These are phyloP conservation scores for Vitis vinifera DNA, from an alignment of 164 flowering plant species.

Conservation along the genomic window DNA sequence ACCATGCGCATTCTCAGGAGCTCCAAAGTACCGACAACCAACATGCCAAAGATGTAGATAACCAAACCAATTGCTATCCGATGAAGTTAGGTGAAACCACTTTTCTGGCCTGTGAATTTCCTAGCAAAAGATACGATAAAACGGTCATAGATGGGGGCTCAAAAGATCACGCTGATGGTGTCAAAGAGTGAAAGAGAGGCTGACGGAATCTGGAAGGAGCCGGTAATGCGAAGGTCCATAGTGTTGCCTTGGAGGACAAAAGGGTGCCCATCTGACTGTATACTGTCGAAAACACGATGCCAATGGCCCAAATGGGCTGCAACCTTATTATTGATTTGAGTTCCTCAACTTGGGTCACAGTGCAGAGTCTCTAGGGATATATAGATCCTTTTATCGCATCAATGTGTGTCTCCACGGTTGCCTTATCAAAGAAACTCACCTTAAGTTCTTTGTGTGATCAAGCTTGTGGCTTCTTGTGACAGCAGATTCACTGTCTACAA, in stretches of 20 bases:
- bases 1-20: slow-evolving; percentile 26
- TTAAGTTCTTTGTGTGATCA: slow-evolving; percentile 29
- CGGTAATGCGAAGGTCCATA: slow-evolving; percentile 44
- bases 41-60: slow-evolving; percentile 40
- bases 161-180: slow-evolving; percentile 46
- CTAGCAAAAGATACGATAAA: slow-evolving; percentile 33
- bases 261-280: slow-evolving; percentile 48
- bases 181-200: slow-evolving; percentile 53
- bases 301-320: slow-evolving; percentile 47
- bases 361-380: slow-evolving; percentile 46
- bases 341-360: slow-evolving; percentile 55
- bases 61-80: slow-evolving; percentile 43
- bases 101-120: slow-evolving; percentile 32
- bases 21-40: slow-evolving; percentile 31
- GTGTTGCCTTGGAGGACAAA: slow-evolving; percentile 48
- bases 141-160: slow-evolving; percentile 39
- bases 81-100: slow-evolving; percentile 49
- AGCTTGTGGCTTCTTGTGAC: slow-evolving; percentile 41
- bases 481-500: slow-evolving; percentile 20
- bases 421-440: slow-evolving; percentile 53
- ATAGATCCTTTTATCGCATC: slow-evolving; percentile 16
- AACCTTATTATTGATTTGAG: slow-evolving; percentile 35
- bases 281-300: slow-evolving; percentile 43
- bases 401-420: slow-evolving; percentile 34
- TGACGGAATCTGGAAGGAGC: slow-evolving; percentile 40